These are phyloP conservation scores for Pythium monospermum DNA, from an alignment of 352 stramenopile species.

Conservation along the genomic window DNA sequence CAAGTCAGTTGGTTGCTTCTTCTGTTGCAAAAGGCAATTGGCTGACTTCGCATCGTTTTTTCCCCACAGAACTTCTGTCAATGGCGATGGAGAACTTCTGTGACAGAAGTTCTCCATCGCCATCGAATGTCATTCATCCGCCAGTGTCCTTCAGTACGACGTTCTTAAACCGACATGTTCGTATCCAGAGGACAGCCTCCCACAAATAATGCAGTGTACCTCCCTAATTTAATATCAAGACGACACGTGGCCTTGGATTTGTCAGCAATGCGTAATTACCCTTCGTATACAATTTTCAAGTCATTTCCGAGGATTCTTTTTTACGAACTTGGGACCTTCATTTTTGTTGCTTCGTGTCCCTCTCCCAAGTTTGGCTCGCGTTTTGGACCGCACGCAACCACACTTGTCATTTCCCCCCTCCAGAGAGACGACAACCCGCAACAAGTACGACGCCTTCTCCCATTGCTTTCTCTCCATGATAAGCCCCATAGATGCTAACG, in stretches of 20 bases:
- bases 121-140: too few species aligned
- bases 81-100: too few species aligned
- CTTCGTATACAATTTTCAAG: neutral
- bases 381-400: neutral
- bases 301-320: neutral
- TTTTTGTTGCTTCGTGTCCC: neutral
- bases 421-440: conserved; percentile 18
- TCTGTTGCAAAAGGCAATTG: too few species aligned
- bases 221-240: neutral
- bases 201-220: too few species aligned
- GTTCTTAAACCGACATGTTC: too few species aligned
- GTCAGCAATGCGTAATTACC: conserved; percentile 2
- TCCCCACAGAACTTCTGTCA: too few species aligned
- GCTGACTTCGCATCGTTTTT: too few species aligned
- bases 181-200: too few species aligned
- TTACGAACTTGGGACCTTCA: neutral
- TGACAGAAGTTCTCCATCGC: too few species aligned
- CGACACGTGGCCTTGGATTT: neutral
- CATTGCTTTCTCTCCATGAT: neutral
- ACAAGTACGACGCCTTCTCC: conserved; percentile 16
- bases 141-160: too few species aligned
- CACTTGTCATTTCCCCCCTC: conserved; percentile 26
- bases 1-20: too few species aligned
- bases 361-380: neutral
- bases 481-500: neutral